Conservation (phyloP, 1,284 basidiomycete species). For the Apiotrichum gracile region DNA sequence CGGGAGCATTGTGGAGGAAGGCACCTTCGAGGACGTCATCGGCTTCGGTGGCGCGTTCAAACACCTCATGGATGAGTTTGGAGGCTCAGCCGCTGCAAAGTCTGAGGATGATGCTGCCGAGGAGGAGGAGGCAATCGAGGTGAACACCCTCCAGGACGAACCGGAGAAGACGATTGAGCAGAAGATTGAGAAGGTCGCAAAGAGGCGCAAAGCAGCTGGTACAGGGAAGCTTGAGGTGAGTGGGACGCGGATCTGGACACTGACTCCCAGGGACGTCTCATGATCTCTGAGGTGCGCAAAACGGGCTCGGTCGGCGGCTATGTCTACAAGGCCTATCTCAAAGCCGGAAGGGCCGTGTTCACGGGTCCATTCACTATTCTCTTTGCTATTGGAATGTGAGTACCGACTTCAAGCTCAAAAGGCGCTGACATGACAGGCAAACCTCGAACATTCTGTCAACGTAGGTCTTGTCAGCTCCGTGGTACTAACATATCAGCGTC, state of each 20-base stretch:
- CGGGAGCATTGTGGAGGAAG: constrained; percentile 60
- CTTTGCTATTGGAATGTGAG: constrained; percentile 54
- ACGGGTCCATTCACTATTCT: constrained; percentile 58
- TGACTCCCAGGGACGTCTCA: constrained; percentile 39
- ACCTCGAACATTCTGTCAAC: constrained; percentile 49
- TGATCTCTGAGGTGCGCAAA: constrained; percentile 49
- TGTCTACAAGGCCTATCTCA: constrained; percentile 65
- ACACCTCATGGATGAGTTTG: constrained; percentile 60
- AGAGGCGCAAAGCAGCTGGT: constrained; percentile 52
- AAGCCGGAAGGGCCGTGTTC: constrained; percentile 57
- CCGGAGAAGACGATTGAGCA: neutral
- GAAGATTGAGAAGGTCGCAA: constrained; percentile 16
- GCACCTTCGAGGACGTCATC: constrained; percentile 59
- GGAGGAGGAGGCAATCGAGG: constrained; percentile 39
- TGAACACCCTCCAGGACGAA: constrained; percentile 18
- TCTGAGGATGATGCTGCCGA: constrained; percentile 49
- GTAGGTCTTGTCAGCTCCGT: constrained; percentile 4
- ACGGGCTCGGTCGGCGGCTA: constrained; percentile 59
- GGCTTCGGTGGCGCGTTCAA: constrained; percentile 55
- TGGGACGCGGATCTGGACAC: neutral
- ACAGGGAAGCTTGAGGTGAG: constrained; percentile 55
- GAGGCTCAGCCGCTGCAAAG: constrained; percentile 49
- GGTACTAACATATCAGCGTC: constrained; percentile 16
- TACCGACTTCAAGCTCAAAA: neutral
- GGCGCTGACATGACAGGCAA: constrained; percentile 49